phyloP scores from a whole-genome alignment of 2,329 filamentous ascomycete genomes.

The Monosporascus cannonballus region DNA sequence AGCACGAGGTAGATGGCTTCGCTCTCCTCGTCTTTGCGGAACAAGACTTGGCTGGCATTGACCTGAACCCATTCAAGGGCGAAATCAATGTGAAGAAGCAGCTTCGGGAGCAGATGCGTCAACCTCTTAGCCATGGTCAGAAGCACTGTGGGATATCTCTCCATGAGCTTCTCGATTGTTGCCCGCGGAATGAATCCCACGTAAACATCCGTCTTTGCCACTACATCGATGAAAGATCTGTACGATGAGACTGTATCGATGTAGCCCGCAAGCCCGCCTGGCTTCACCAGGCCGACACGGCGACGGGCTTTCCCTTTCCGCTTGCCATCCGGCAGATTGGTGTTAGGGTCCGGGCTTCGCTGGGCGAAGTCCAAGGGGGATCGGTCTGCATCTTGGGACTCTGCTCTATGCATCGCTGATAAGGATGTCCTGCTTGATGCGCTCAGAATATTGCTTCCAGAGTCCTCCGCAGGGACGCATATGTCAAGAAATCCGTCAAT shows the following conservation, averaged over 20 bases:
- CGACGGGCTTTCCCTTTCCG: constrained; percentile 43
- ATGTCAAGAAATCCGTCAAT: constrained; percentile 96
- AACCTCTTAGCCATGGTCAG: constrained; percentile 94
- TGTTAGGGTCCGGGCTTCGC: constrained; percentile 33
- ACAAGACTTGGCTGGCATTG: constrained; percentile 88
- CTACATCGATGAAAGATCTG: constrained; percentile 91
- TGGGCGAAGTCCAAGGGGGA: constrained; percentile 14
- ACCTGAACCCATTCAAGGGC: constrained; percentile 98
- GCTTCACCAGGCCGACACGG: constrained; percentile 86
- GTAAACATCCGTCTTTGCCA: constrained; percentile 96
- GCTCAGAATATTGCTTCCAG: constrained; percentile 34
- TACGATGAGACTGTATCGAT: constrained; percentile 92
- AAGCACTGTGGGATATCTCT: constrained; percentile 84
- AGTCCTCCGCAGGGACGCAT: constrained; percentile 68
- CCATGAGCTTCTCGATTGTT: constrained; percentile 85
- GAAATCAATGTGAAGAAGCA: constrained; percentile 96
- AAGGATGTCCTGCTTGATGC: constrained; percentile 28
- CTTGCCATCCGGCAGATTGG: constrained; percentile 22
- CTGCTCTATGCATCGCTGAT: constrained; percentile 29
- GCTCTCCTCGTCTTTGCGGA: constrained; percentile 89
- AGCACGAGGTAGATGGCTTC: constrained; percentile 98
- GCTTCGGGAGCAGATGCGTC: constrained; percentile 78
- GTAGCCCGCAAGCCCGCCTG: constrained; percentile 89
- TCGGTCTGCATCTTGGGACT: constrained; percentile 16
- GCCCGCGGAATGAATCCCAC: constrained; percentile 87